Evolutionary conservation across 2,329 filamentous ascomycete genomes (phyloP), one percentile per base, ranked within the genome.

Genomic region (Gaeumannomyces sp.): DNA sequence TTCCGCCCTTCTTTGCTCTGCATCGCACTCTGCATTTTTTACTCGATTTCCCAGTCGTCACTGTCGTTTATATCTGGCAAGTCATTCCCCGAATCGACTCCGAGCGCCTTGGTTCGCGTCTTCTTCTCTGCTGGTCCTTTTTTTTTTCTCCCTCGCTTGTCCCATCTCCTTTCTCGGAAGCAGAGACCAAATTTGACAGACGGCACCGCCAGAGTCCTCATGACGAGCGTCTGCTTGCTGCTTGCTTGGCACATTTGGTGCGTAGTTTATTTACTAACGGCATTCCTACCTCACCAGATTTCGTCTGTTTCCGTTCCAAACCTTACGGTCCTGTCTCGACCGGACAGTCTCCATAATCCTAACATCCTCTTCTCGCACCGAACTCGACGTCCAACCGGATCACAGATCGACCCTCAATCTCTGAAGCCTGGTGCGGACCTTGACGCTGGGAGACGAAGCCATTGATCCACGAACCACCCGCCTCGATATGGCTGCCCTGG

Each of bases 401-500:
- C 19, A 8, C 45, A 2, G 45, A 53, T n/a, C 22, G 45, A 28
- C 3, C 25, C 45, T 31, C 19, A 38, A 29, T 57, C 33, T n/a
- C 25, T 38, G 28, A 22, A 38, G 25, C 60, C 50, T 59, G 33
- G 29, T 27, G 22, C 29, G 33, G 31, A 13, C 38, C n/a, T 25
- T 4, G 33, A 62, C 56, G 56, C 71, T 66, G 68, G 70, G 70
- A 74, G 73, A 29, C 61, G 25, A 19, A 35, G 50, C 53, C 57
- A 58, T 62, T 61, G n/a, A 61, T 19, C 8, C 11, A 14, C 25
- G n/a, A 27, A 61, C 60, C 35, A 5, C 16, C 27, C 38, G 60
- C 27, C 66, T 62, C 82, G 89, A 75, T 76, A 94, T 95, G 91
- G 91, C 91, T 81, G 90, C 91, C 77, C 83, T 94, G 81, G 89